Conservation (phyloP, 2,329 filamentous ascomycete species). For the Trichophyton equinum region DNA sequence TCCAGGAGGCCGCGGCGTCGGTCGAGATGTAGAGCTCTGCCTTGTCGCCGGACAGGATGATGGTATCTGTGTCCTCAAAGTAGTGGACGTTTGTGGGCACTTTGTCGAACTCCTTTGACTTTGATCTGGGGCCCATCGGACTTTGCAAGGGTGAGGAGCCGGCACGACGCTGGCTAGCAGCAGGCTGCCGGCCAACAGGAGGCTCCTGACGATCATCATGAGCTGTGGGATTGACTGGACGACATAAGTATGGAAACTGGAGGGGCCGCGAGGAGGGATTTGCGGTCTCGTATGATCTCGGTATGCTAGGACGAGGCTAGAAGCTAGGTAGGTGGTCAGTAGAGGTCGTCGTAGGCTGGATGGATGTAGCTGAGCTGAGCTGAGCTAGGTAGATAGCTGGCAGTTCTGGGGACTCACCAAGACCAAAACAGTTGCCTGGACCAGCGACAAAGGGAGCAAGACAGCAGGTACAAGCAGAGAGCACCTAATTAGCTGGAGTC, state of each 20-base stretch:
- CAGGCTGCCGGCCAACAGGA: conserved; percentile 39
- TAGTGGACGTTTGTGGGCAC: conserved; percentile 63
- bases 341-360: neutral
- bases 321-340: neutral
- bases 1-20: conserved; percentile 73
- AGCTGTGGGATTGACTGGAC: conserved; percentile 3
- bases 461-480: no score
- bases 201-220: conserved; percentile 31
- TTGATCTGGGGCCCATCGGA: conserved; percentile 52
- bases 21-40: conserved; percentile 62
- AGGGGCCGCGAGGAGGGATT: neutral
- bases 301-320: neutral
- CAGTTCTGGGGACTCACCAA: no score
- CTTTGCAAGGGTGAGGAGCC: conserved; percentile 33
- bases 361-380: neutral
- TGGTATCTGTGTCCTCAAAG: conserved; percentile 76
- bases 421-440: no score
- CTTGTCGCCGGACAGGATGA: conserved; percentile 49
- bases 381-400: no score
- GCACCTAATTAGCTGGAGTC: no score
- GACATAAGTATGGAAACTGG: neutral
- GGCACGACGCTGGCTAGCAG: conserved; percentile 34
- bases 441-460: no score
- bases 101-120: conserved; percentile 52
- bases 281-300: neutral